Conservation (phyloP, 2,329 filamentous ascomycete genomes). For the Epichloe amarillans region DNA sequence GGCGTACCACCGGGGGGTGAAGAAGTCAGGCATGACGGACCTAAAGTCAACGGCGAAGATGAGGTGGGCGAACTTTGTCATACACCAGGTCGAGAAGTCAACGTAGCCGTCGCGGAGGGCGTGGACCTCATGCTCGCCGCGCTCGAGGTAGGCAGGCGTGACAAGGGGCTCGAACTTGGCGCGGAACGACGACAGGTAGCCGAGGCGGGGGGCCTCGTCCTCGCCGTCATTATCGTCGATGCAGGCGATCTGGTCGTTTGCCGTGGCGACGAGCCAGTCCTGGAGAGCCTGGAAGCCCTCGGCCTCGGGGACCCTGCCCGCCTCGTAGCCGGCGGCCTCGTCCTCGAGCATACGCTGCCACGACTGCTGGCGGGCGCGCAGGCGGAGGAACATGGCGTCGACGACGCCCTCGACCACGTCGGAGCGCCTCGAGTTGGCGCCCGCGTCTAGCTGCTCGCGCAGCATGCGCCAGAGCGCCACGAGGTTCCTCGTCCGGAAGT, state of each 20-base stretch:
- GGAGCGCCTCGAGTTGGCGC: conserved; percentile 68
- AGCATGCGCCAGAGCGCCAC: conserved; percentile 97
- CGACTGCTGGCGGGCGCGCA: conserved; percentile 68
- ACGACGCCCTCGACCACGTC: conserved; percentile 93
- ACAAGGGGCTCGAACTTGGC: conserved; percentile 72
- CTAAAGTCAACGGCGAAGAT: conserved; percentile 88
- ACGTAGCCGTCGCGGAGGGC: conserved; percentile 81
- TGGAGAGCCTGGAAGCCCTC: conserved; percentile 68
- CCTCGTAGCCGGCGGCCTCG: conserved; percentile 64
- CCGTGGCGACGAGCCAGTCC: conserved; percentile 92
- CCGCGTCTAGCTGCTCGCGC: conserved; percentile 78
- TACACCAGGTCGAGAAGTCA: conserved; percentile 86
- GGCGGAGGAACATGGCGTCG: conserved; percentile 84
- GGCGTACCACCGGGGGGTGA: conserved; percentile 82
- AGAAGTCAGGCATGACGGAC: conserved; percentile 73
- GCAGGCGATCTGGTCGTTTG: conserved; percentile 96
- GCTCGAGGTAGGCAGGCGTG: conserved; percentile 64
- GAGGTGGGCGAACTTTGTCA: conserved; percentile 71
- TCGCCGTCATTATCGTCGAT: conserved; percentile 86
- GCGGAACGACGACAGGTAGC: conserved; percentile 78
- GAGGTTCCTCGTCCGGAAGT: conserved; percentile 81
- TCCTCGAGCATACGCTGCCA: conserved; percentile 85
- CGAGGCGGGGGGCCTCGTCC: conserved; percentile 56
- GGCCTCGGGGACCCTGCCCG: conserved; percentile 36
- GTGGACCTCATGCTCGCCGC: conserved; percentile 59